phyloP scores from a whole-genome alignment of 1,139 yeast genomes.

The Kodamaea fungicola region DNA sequence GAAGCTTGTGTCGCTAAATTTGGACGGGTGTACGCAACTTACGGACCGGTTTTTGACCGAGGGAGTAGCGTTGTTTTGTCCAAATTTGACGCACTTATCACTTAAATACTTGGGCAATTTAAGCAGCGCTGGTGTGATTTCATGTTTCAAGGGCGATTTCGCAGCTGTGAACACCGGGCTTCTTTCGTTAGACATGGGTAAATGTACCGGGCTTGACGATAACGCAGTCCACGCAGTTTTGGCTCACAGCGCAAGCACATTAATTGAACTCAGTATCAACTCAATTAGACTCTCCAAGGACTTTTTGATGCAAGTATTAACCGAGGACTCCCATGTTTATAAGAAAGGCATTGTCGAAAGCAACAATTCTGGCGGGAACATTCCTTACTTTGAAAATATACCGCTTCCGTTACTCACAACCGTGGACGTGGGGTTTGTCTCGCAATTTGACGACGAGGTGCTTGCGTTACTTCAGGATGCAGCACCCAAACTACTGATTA shows the following conservation, averaged over 20 bases:
- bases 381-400: constrained; percentile 17
- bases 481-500: constrained; percentile 57
- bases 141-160: constrained; percentile 47
- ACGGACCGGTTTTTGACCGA: constrained; percentile 62
- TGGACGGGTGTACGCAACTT: constrained; percentile 71
- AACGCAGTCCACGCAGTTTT: constrained; percentile 57
- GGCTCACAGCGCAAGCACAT: constrained; percentile 59
- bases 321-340: constrained; percentile 31
- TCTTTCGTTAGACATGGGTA: constrained; percentile 55
- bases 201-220: constrained; percentile 67
- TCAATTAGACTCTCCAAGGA: constrained; percentile 58
- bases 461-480: constrained; percentile 49
- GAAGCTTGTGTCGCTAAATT: constrained; percentile 51
- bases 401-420: constrained; percentile 54
- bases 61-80: constrained; percentile 60
- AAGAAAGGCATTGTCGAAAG: constrained; percentile 27
- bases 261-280: constrained; percentile 69
- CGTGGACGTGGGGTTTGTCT: constrained; percentile 72
- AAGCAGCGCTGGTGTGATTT: constrained; percentile 60
- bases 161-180: constrained; percentile 53
- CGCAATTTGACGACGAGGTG: constrained; percentile 65
- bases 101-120: constrained; percentile 54
- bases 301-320: constrained; percentile 43
- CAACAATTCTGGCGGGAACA: constrained; percentile 13
- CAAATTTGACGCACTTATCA: constrained; percentile 51